Evolutionary conservation across 768 basidiomycete species (phyloP), one percentile per base, ranked within the genome.

Genomic region (Filobasidium floriforme): DNA sequence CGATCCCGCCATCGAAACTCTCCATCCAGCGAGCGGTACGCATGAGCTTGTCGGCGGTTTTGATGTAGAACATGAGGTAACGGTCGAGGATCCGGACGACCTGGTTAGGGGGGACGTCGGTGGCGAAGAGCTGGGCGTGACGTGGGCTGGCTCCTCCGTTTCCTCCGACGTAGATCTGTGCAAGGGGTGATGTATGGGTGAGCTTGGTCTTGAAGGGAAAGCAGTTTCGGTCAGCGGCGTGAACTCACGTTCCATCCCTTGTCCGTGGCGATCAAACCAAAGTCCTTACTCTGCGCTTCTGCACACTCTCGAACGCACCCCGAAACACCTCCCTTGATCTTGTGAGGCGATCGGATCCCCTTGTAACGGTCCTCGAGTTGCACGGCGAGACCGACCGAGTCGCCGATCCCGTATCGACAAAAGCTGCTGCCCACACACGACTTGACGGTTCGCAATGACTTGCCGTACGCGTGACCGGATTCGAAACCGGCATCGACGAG

Each of bases 281-380:
- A 89, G 75, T 89, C 87, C 73, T 85, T 87, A 14, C 80, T 80
- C 71, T 89, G 88, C 1, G 88, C 88, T 75, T 89, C 88, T 0
- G 88, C 88, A 67, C 88, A 89, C 73, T 89, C 88, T 19, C 88
- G 82, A 0, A 87, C 82, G 72, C 88, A 89, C 22, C 88, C 88
- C 24, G 84, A 85, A 3, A 89, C 86, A 12, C 88, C 88, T 28
- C 87, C 88, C 76, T 89, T 88, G 73, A 89, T 79, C 65, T 68
- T 68, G 63, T 66, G 61, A 44, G 68, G 67, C 26, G 64, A 67
- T 32, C 72, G 62, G 18, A 89, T 82, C 19, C 88, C 87, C 63
- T 85, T 84, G 75, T 89, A 89, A 6, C 88, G 82, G 64, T 88
- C 83, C 77, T 89, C 88, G 5, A 89, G 82, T 67, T 83, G 81